Evolutionary conservation across 495 filamentous ascomycete genomes (phyloP).

Genomic region (Penicillium arizonense): DNA sequence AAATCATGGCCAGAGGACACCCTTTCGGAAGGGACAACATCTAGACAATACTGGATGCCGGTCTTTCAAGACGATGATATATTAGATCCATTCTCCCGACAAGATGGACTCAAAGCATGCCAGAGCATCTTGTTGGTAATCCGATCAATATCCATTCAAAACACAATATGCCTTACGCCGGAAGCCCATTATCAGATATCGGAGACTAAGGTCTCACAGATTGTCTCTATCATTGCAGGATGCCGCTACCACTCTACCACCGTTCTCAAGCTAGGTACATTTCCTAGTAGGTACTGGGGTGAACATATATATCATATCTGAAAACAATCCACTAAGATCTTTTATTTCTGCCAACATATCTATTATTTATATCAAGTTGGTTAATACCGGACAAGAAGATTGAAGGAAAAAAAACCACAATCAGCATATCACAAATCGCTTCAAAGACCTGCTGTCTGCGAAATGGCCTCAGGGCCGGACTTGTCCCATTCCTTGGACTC

Average conservation of each 20-base stretch:
- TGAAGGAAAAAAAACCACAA: not conserved
- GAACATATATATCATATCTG: not conserved
- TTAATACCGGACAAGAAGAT: too few relatives aligned
- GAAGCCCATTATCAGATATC: not conserved
- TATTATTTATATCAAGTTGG: too few relatives aligned
- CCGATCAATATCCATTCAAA: too few relatives aligned
- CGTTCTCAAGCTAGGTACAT: not conserved
- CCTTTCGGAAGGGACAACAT: too few relatives aligned
- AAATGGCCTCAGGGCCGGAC: not conserved
- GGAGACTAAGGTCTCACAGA: constrained; percentile 1
- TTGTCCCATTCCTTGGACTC: not conserved
- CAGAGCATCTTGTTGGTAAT: too few relatives aligned
- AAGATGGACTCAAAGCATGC: too few relatives aligned
- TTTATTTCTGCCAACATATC: too few relatives aligned
- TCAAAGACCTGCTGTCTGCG: not conserved
- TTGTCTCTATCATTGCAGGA: not conserved
- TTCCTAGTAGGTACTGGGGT: not conserved
- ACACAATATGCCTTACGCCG: not conserved
- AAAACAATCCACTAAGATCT: too few relatives aligned
- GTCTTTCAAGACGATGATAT: too few relatives aligned
- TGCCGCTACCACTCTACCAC: not conserved
- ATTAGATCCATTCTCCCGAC: too few relatives aligned
- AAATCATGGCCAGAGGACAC: too few relatives aligned
- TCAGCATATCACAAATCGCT: not conserved
- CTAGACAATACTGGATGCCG: too few relatives aligned